Evolutionary conservation across 306 rosid species (phyloP).

Genomic region (Acacia melanoxylon): DNA sequence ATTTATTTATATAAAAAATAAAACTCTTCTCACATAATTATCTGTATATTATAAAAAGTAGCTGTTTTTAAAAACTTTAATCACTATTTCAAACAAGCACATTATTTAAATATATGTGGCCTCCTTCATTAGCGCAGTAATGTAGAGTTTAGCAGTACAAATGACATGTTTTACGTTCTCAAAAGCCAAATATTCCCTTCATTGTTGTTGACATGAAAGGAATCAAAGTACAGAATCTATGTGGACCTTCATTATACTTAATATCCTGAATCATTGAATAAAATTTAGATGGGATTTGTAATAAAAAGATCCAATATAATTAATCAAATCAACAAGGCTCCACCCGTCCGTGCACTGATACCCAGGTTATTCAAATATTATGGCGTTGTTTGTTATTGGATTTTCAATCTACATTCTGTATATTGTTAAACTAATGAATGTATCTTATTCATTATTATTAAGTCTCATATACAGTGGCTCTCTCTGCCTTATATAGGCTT

Average conservation of each 20-base stretch:
- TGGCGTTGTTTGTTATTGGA: no score
- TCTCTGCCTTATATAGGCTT: no score
- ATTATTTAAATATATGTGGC: neutral
- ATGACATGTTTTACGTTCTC: neutral
- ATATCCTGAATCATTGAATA: neutral
- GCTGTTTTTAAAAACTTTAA: no score
- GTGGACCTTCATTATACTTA: neutral
- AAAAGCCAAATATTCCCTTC: neutral
- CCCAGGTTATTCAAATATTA: neutral
- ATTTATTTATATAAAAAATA: no score
- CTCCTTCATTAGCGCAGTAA: neutral
- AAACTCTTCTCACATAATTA: no score
- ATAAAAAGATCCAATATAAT: no score
- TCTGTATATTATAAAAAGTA: no score
- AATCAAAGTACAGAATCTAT: neutral
- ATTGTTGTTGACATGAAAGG: conserved; percentile 3
- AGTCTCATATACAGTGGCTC: no score
- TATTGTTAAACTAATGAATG: no score
- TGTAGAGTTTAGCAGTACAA: conserved; percentile 15
- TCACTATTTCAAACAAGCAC: no score
- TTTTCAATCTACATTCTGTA: no score
- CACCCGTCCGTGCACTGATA: neutral
- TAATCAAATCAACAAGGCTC: neutral
- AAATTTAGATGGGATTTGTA: neutral
- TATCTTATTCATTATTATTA: no score